Evolutionary conservation across 495 filamentous ascomycete species (phyloP).

Genomic region (Amphirosellinia nigrospora): DNA sequence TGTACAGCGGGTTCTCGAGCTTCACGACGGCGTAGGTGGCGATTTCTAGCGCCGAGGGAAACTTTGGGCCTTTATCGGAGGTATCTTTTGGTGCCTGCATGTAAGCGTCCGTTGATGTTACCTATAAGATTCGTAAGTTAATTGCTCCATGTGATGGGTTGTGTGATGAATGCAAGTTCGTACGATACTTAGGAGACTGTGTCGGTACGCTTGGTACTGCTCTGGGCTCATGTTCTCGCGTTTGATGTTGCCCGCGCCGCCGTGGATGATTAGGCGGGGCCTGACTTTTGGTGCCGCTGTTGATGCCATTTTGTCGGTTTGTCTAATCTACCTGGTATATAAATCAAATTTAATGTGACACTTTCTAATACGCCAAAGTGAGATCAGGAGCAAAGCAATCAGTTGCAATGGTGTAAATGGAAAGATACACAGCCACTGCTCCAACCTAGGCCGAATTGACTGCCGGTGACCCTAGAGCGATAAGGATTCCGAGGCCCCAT

Average conservation of each 20-base stretch:
- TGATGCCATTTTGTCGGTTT: conserved; percentile 25
- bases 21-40: conserved; percentile 76
- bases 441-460: neutral
- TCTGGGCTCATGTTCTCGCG: conserved; percentile 68
- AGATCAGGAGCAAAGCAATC: neutral
- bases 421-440: too few species aligned
- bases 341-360: neutral
- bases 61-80: conserved; percentile 9
- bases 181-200: conserved; percentile 68
- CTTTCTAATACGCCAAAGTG: neutral
- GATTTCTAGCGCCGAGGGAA: conserved; percentile 67
- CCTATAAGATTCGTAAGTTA: neutral
- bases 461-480: conserved; percentile 5
- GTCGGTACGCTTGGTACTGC: conserved; percentile 64
- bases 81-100: conserved; percentile 39
- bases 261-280: conserved; percentile 83
- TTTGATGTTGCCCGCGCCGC: conserved; percentile 83
- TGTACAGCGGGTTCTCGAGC: conserved; percentile 86
- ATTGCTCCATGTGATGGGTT: neutral
- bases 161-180: neutral
- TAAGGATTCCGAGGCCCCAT: neutral
- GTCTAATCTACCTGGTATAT: neutral
- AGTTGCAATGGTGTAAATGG: neutral
- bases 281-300: conserved; percentile 39
- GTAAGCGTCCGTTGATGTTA: conserved; percentile 37